phyloP scores from a whole-genome alignment of 2,329 filamentous ascomycete genomes.

The Delphinella strobiligena region DNA sequence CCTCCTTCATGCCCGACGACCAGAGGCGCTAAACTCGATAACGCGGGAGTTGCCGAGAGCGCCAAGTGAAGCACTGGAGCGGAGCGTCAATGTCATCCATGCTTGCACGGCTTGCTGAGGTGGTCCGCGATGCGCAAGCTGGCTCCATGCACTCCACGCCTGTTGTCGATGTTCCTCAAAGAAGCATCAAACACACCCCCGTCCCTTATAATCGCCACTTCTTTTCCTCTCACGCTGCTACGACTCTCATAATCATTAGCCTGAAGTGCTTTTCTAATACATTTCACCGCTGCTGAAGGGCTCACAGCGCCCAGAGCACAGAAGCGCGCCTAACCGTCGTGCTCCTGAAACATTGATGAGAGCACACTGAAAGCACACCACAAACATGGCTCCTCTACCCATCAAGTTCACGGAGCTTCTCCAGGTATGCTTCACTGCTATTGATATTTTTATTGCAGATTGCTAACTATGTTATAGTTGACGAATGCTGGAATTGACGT shows the following conservation, averaged over 20 bases:
- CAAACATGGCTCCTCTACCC: constrained; percentile 56
- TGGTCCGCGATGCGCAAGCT: background rate
- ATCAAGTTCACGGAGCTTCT: constrained; percentile 91
- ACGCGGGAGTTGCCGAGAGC: too few species aligned
- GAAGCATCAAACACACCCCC: background rate
- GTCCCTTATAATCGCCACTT: background rate
- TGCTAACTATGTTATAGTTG: constrained; percentile 23
- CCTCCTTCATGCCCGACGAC: background rate
- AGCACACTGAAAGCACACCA: constrained; percentile 10
- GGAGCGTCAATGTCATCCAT: background rate
- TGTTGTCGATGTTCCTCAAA: too few species aligned
- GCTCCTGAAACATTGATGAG: constrained; percentile 12
- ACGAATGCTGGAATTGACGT: constrained; percentile 37
- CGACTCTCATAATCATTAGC: constrained; percentile 19
- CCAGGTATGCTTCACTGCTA: constrained; percentile 43
- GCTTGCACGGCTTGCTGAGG: too few species aligned
- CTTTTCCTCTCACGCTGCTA: constrained; percentile 15
- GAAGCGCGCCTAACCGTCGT: constrained; percentile 1
- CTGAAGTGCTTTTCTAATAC: background rate
- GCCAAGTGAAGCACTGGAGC: too few species aligned
- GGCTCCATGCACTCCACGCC: background rate
- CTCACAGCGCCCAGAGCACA: background rate
- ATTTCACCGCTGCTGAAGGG: background rate
- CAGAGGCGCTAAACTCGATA: background rate
- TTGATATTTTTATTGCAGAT: constrained; percentile 24